Evolutionary conservation across 306 rosid species (phyloP).

Genomic region (Alnus glutinosa): DNA sequence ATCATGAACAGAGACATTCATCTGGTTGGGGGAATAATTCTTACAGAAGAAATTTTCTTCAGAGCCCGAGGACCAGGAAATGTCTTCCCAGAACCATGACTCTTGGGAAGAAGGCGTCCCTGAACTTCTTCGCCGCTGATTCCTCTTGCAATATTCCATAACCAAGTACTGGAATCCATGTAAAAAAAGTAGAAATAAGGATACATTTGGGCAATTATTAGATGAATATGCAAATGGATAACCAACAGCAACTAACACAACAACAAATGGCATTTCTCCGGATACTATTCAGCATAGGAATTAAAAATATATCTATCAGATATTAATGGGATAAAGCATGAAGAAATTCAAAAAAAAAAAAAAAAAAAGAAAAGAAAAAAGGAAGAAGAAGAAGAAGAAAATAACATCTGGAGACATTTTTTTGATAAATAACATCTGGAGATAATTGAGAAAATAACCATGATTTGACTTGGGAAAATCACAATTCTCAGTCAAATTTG

Average conservation of each 20-base stretch:
- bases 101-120: conserved; percentile 87
- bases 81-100: conserved; percentile 98
- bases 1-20: not conserved
- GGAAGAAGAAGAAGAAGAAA: too few relatives aligned
- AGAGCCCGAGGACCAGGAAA: conserved; percentile 91
- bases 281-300: not conserved
- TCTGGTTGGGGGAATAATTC: conserved; percentile 32
- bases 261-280: not conserved
- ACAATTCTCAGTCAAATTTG: not conserved
- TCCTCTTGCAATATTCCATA: conserved; percentile 97
- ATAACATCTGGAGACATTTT: too few relatives aligned
- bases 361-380: too few relatives aligned
- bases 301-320: not conserved
- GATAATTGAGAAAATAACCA: not conserved
- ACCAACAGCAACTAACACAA: not conserved
- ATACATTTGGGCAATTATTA: conserved; percentile 25
- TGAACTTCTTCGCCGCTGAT: conserved; percentile 88
- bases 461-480: not conserved
- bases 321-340: not conserved
- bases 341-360: not conserved
- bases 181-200: conserved; percentile 38
- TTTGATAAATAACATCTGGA: too few relatives aligned
- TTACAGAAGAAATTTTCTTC: conserved; percentile 70
- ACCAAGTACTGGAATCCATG: conserved; percentile 73
- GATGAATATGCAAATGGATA: conserved; percentile 11